Conservation (phyloP, 306 rosid species). For the Clitoria ternatea region DNA sequence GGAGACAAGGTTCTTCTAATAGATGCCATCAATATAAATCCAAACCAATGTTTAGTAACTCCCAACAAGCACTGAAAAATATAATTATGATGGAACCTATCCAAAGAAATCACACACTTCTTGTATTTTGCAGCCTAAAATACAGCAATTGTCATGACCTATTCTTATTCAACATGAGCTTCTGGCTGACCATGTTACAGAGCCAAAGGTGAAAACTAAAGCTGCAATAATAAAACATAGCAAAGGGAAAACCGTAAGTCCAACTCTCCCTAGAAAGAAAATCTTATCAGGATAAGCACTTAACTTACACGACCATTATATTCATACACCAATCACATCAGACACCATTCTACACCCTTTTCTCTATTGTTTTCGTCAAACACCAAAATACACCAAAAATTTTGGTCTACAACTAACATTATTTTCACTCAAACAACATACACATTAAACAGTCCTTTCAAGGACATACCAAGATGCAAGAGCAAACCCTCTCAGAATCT, state of each 20-base stretch:
- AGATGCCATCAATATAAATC: conserved; percentile 56
- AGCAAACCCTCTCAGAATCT: neutral
- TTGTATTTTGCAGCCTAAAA: conserved; percentile 20
- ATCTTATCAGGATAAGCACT: conserved; percentile 3
- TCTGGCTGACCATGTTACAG: conserved; percentile 12
- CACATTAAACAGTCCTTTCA: neutral
- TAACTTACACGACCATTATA: no score
- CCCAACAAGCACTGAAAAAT: neutral
- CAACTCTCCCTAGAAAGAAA: conserved; percentile 11
- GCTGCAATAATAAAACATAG: conserved; percentile 17
- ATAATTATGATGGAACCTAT: neutral
- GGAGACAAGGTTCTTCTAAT: conserved; percentile 85
- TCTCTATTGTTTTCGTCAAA: no score
- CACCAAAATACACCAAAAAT: no score
- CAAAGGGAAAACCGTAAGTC: conserved; percentile 6
- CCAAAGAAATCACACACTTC: conserved; percentile 10
- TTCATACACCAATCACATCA: no score
- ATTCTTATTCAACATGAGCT: neutral
- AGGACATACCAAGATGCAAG: neutral
- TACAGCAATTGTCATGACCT: neutral
- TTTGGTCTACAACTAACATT: no score
- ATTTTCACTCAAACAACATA: conserved; percentile 8
- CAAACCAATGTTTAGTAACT: conserved; percentile 13
- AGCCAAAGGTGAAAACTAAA: conserved; percentile 21
- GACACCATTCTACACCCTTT: no score